Evolutionary conservation across 306 rosid genomes (phyloP).

Genomic region (Cicer cuneatum): DNA sequence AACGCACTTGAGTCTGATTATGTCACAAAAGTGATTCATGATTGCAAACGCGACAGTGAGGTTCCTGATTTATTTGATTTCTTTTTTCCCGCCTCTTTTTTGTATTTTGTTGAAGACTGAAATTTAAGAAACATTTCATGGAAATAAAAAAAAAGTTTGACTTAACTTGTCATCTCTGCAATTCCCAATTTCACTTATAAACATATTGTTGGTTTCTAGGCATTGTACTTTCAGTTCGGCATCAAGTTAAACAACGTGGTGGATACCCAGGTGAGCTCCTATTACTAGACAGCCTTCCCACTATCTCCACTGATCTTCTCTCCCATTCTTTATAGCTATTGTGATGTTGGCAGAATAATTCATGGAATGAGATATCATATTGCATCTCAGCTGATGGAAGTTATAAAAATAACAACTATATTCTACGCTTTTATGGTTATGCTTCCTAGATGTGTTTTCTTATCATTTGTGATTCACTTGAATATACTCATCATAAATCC

Average conservation of each 20-base stretch:
- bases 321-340: conserved; percentile 13
- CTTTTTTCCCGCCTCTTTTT: not conserved
- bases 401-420: not conserved
- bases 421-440: conserved; percentile 19
- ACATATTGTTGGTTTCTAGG: conserved; percentile 60
- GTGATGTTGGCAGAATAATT: conserved; percentile 30
- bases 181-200: conserved; percentile 32
- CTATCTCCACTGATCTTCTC: conserved; percentile 6
- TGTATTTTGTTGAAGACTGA: conserved; percentile 19
- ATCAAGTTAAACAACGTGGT: conserved; percentile 96
- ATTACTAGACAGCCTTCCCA: conserved; percentile 5
- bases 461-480: conserved; percentile 11
- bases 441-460: conserved; percentile 8
- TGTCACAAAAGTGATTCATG: conserved; percentile 97
- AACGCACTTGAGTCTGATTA: conserved; percentile 92
- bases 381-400: conserved; percentile 14
- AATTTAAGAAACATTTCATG: not conserved
- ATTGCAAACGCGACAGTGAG: conserved; percentile 99
- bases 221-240: conserved; percentile 93
- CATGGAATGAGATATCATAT: conserved; percentile 31
- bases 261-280: conserved; percentile 90
- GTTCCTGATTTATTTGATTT: conserved; percentile 57
- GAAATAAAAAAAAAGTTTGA: not conserved
- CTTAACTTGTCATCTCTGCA: conserved; percentile 31
- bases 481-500: conserved; percentile 35